Percentiles rank a stretch among this genome's conserved stretches.
Evolutionary conservation across 1,284 basidiomycete species (phyloP).

Genomic region (Tremellales sp.): DNA sequence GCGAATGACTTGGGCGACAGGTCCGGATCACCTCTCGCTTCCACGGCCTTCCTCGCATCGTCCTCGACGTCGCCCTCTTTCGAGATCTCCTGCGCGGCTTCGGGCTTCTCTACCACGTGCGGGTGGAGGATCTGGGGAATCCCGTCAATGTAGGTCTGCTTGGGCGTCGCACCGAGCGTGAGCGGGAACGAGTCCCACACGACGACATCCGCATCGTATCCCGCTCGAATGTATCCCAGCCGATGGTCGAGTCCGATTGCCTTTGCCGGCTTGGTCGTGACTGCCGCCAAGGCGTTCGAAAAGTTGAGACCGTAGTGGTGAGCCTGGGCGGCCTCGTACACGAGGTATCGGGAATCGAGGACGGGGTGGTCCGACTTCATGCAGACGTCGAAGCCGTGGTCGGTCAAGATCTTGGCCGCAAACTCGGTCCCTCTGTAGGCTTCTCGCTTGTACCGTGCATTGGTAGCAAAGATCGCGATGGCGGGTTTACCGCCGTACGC

Average conservation of each 20-base stretch:
- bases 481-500: constrained; percentile 66
- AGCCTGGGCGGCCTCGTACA: constrained; percentile 83
- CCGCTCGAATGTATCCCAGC: constrained; percentile 67
- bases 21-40: constrained; percentile 45
- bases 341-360: constrained; percentile 69
- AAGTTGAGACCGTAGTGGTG: constrained; percentile 61
- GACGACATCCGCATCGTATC: constrained; percentile 63
- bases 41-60: constrained; percentile 37
- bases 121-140: constrained; percentile 49
- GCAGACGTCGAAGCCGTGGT: constrained; percentile 68
- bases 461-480: constrained; percentile 69
- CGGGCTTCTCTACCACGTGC: constrained; percentile 37
- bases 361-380: constrained; percentile 65
- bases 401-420: constrained; percentile 71
- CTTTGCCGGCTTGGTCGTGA: constrained; percentile 73
- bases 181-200: constrained; percentile 87
- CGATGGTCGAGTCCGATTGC: constrained; percentile 76
- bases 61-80: constrained; percentile 37
- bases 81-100: constrained; percentile 38
- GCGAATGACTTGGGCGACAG: constrained; percentile 30
- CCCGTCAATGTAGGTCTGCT: constrained; percentile 60
- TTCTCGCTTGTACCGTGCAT: constrained; percentile 40
- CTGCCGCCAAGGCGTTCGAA: constrained; percentile 53
- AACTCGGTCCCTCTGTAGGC: constrained; percentile 76
- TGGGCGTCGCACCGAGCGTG: constrained; percentile 57